These are phyloP conservation scores for Tolypocladium pustulatum DNA, from an alignment of 2,329 filamentous ascomycete genomes.

Conservation along the genomic window DNA sequence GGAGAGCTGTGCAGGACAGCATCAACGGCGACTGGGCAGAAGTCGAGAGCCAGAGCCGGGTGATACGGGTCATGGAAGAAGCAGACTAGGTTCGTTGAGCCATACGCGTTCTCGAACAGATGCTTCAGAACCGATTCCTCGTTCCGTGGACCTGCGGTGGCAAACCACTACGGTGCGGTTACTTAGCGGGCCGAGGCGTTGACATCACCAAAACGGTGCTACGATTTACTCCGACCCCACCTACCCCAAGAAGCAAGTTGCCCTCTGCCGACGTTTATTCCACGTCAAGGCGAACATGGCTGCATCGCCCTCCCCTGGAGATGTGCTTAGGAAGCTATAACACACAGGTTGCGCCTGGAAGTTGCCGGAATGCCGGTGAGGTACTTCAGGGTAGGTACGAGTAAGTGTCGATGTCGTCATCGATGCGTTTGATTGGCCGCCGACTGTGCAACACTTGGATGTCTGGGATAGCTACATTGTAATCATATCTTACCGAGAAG, in stretches of 20 bases:
- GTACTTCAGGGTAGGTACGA: not conserved
- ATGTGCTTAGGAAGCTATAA: too few relatives aligned
- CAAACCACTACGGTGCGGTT: too few relatives aligned
- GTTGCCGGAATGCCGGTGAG: too few relatives aligned
- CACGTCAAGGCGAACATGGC: too few relatives aligned
- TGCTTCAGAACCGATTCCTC: not conserved
- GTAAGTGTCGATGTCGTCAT: not conserved
- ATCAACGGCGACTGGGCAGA: constrained; percentile 15
- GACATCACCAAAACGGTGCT: not conserved
- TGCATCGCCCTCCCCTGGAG: not conserved
- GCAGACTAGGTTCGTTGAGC: not conserved
- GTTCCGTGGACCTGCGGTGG: not conserved
- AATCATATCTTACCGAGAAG: too few relatives aligned
- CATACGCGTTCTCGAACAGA: not conserved
- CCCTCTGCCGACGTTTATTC: too few relatives aligned
- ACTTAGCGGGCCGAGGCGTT: not conserved
- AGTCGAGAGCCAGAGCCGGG: not conserved
- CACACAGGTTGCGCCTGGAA: too few relatives aligned
- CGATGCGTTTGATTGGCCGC: not conserved
- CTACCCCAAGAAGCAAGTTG: too few relatives aligned
- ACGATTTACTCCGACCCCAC: not conserved
- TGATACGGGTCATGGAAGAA: not conserved
- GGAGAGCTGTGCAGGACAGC: constrained; percentile 21
- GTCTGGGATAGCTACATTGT: not conserved
- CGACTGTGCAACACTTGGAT: not conserved